A percentile compares a stretch with the other conserved stretches of the same genome.
These are phyloP conservation scores for Vitis cinerea DNA, from an alignment of 164 flowering plant genomes.

Conservation along the genomic window DNA sequence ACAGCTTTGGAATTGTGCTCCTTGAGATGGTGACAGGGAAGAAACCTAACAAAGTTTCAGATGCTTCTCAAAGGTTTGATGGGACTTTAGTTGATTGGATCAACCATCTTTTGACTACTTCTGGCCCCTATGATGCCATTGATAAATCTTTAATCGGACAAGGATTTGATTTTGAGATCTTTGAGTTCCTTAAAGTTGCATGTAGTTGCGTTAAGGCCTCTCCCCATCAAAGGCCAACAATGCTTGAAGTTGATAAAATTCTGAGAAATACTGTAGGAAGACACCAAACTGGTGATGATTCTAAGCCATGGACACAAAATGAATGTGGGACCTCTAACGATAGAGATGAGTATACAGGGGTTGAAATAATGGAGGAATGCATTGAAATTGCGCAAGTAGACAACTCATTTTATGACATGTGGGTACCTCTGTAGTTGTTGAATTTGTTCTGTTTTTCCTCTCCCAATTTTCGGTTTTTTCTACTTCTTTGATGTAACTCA, in stretches of 20 bases:
- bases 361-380: too few relatives aligned
- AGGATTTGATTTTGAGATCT: not conserved
- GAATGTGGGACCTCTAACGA: too few relatives aligned
- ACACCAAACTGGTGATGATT: not conserved
- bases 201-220: not conserved
- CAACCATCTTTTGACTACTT: not conserved
- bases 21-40: not conserved
- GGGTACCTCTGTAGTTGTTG: too few relatives aligned
- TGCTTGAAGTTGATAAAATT: not conserved
- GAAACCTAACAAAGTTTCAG: not conserved
- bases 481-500: too few relatives aligned
- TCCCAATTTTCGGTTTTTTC: too few relatives aligned
- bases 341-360: too few relatives aligned
- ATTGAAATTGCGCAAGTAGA: too few relatives aligned
- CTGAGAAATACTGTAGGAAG: not conserved
- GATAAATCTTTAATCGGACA: not conserved
- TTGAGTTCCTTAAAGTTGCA: conserved; percentile 1
- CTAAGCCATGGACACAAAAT: too few relatives aligned
- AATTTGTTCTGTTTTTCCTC: too few relatives aligned
- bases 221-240: not conserved
- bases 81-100: conserved; percentile 3
- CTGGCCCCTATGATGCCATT: not conserved
- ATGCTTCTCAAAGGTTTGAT: not conserved
- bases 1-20: not conserved
- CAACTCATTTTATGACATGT: too few relatives aligned